Conservation (phyloP, 306 rosid species). For the Amphicarpaea edgeworthii region DNA sequence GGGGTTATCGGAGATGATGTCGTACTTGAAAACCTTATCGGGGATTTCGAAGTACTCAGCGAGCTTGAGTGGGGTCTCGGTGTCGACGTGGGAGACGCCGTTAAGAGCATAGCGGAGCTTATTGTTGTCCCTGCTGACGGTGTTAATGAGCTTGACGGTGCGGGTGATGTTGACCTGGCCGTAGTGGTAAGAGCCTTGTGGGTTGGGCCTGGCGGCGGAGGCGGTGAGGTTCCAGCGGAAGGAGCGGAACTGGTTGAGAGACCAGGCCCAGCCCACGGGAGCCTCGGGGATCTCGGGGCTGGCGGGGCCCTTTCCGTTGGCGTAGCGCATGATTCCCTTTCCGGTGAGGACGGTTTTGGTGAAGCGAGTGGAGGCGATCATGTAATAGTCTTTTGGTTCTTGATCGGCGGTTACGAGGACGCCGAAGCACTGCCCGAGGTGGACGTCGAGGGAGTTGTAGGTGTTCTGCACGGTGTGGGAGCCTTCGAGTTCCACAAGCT, state of each 20-base stretch:
- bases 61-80: slow-evolving; percentile 75
- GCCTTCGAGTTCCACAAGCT: slow-evolving; percentile 85
- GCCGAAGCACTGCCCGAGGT: slow-evolving; percentile 69
- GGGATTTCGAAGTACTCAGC: slow-evolving; percentile 67
- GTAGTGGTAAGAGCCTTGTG: slow-evolving; percentile 91
- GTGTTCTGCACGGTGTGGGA: slow-evolving; percentile 77
- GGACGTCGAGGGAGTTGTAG: slow-evolving; percentile 80
- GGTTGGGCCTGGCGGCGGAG: slow-evolving; percentile 92
- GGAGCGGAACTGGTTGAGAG: slow-evolving; percentile 84
- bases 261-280: slow-evolving; percentile 91
- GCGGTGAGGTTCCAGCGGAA: slow-evolving; percentile 93
- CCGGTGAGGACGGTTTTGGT: slow-evolving; percentile 51
- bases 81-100: slow-evolving; percentile 71
- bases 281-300: slow-evolving; percentile 60
- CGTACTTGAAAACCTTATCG: slow-evolving; percentile 65
- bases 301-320: slow-evolving; percentile 63
- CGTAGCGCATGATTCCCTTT: slow-evolving; percentile 65
- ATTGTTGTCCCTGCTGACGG: slow-evolving; percentile 41
- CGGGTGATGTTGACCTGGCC: slow-evolving; percentile 80
- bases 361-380: slow-evolving; percentile 82
- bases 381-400: slow-evolving; percentile 70
- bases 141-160: slow-evolving; percentile 72
- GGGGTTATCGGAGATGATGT: slow-evolving; percentile 53
- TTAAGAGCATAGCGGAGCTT: slow-evolving; percentile 78
- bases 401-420: slow-evolving; percentile 78